phyloP scores from a whole-genome alignment of 257 asterid genomes.

The Coffea eugenioides region DNA sequence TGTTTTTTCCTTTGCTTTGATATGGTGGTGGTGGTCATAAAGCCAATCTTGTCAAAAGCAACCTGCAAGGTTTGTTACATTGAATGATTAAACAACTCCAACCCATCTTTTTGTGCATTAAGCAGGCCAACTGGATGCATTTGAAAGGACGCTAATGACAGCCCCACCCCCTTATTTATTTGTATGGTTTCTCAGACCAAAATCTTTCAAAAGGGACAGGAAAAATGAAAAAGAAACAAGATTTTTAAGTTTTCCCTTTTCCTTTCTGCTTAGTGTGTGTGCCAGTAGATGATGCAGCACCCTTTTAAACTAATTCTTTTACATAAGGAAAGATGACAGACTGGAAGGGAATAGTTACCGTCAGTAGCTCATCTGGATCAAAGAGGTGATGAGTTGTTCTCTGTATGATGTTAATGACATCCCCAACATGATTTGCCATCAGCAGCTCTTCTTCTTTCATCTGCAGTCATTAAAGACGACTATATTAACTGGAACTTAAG shows the following conservation, averaged over 20 bases:
- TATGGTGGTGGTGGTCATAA: slow-evolving; percentile 69
- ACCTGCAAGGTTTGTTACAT: slow-evolving; percentile 42
- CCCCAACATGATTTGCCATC: slow-evolving; percentile 77
- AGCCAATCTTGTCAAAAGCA: slow-evolving; percentile 83
- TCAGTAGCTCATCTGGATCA: slow-evolving; percentile 88
- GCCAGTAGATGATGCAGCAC: not conserved
- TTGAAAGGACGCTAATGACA: not conserved
- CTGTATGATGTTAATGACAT: slow-evolving; percentile 83
- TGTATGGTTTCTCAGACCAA: not conserved
- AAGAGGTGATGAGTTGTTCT: slow-evolving; percentile 82
- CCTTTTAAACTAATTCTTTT: not conserved
- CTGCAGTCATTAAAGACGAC: slow-evolving; percentile 41
- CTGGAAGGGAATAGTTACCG: slow-evolving; percentile 37
- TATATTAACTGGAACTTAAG: not conserved
- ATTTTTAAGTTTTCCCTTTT: not conserved
- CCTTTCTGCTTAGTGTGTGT: not conserved
- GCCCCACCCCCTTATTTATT: not conserved
- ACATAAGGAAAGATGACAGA: not conserved
- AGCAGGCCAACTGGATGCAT: not conserved
- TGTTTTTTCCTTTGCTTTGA: slow-evolving; percentile 92
- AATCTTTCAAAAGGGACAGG: not conserved
- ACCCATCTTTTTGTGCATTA: not conserved
- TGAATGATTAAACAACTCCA: not conserved
- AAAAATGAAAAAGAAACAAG: not conserved
- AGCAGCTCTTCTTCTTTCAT: slow-evolving; percentile 89